Conservation (phyloP, 192 early-diverging fungal genomes). For the Entrophospora sp. region DNA sequence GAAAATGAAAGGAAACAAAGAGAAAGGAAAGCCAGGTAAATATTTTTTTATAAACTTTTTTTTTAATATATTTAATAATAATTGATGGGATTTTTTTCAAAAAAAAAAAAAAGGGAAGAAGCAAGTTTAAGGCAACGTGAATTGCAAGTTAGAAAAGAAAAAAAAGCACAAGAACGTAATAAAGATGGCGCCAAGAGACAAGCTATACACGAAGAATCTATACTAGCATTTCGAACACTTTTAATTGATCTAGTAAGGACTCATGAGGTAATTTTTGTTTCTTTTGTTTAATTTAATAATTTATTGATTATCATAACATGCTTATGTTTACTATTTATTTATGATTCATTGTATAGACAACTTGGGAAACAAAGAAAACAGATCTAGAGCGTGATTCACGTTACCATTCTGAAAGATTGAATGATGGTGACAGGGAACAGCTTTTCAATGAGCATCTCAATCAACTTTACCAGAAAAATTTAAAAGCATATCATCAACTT, state of each 20-base stretch:
- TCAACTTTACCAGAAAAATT: slow-evolving; percentile 30
- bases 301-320: background rate
- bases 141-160: slow-evolving; percentile 41
- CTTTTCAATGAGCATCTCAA: slow-evolving; percentile 37
- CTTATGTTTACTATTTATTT: background rate
- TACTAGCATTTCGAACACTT: slow-evolving; percentile 30
- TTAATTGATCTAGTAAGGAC: slow-evolving; percentile 44
- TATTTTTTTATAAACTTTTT: too few relatives aligned
- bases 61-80: too few relatives aligned
- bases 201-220: slow-evolving; percentile 34
- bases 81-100: too few relatives aligned
- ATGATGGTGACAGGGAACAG: slow-evolving; percentile 23
- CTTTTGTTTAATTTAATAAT: background rate
- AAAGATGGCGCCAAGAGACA: slow-evolving; percentile 21
- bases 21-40: slow-evolving; percentile 16
- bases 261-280: slow-evolving; percentile 32
- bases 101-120: slow-evolving; percentile 50
- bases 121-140: slow-evolving; percentile 48
- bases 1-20: slow-evolving; percentile 13
- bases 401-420: slow-evolving; percentile 28
- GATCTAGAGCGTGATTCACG: slow-evolving; percentile 37
- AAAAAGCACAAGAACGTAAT: slow-evolving; percentile 28
- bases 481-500: slow-evolving; percentile 33
- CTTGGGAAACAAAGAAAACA: slow-evolving; percentile 25
- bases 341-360: slow-evolving; percentile 3